Base-by-base conservation (phyloP, 2,329 filamentous ascomycete genomes). In the Aspergillus oerlinghausenensis region DNA sequence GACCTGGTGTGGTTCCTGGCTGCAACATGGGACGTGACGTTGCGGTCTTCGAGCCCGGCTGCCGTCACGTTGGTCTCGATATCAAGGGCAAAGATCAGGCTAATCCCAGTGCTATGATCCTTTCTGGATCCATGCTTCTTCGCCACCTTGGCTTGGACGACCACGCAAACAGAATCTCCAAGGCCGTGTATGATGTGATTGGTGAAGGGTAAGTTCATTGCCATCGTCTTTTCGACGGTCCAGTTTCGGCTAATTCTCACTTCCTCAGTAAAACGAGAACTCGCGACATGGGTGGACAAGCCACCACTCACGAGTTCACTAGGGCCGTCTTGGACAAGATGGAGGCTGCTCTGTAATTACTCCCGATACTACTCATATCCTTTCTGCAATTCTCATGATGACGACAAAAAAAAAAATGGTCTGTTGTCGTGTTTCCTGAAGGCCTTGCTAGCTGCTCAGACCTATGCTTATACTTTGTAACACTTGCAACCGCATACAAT, bases 61-160 rank as follows among this genome's bases (percentile, higher is more conserved):
- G 94, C 88, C 89, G 94, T 80, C 94, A 99, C 84, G 94, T 99
- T 74, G 94, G 94, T 79, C 88, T 99, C 51, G 94, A 99, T 77
- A 99, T 99, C 82, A 92, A 97, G 87, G 94, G 94, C 82, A 97
- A 97, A 84, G 92, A 97, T 79, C 92, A 97, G 82, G 94, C 94
- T 65, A 99, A 99, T 85, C 94, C 94, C 54, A 97, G 92, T 55
- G 94, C 94, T 64, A 83, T 99, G 82, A 85, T 99, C 67, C 88
- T 99, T 63, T 96, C 91, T 58, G 92, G 92, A 65, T 90, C 91
- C 75, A 99, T 99, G 94, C 88, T 99, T 70, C 85, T 99, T 75
- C 89, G 94, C 74, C 94, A 99, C 81, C 85, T 99, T 65, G 94
- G 94, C 67, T 88, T 99, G 52, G 93, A 99, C 73, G 92, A 97